Evolutionary conservation across 345 rosid species (phyloP).

Genomic region (rapeseed (Brassica napus)): Da-Ae NC_063450.1:11743501-11744000

Average conservation of each 20-base stretch:
- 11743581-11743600: too few relatives aligned
- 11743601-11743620: too few relatives aligned
- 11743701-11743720: background rate
- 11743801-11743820: constrained; percentile 69
- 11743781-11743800: constrained; percentile 56
- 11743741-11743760: background rate
- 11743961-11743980: constrained; percentile 82
- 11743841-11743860: constrained; percentile 51
- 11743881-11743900: constrained; percentile 66
- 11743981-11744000: constrained; percentile 78
- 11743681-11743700: background rate
- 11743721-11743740: background rate
- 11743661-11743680: too few relatives aligned
- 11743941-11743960: constrained; percentile 95
- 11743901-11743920: constrained; percentile 95
- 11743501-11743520: too few relatives aligned
- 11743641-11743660: too few relatives aligned
- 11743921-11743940: constrained; percentile 92
- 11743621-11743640: too few relatives aligned
- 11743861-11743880: constrained; percentile 51
- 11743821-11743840: constrained; percentile 59
- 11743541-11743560: too few relatives aligned
- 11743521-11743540: too few relatives aligned
- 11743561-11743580: too few relatives aligned
- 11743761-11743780: background rate